A percentile compares a stretch with the other conserved stretches of the same genome.
Conservation (phyloP, 345 rosid species). For the Rhodamnia argentea region DNA sequence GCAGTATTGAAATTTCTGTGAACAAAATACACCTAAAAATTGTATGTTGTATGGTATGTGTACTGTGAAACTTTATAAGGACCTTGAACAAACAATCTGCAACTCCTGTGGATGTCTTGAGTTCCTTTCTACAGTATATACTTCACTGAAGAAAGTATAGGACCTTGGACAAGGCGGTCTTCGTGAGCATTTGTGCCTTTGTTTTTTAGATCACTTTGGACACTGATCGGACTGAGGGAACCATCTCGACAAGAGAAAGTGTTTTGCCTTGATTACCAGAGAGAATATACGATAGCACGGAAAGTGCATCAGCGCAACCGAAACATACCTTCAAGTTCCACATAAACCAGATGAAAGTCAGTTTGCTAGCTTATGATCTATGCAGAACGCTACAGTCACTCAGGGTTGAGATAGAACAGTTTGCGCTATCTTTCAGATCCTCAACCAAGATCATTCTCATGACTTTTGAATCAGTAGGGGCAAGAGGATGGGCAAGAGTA, state of each 20-base stretch:
- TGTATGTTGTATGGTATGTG: background rate
- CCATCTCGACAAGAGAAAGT: conserved; percentile 53
- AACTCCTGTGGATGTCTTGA: background rate
- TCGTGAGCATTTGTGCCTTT: too few species aligned
- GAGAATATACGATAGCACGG: conserved; percentile 72
- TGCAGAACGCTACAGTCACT: background rate
- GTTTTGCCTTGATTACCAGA: conserved; percentile 68
- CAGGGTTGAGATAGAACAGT: background rate
- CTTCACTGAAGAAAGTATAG: background rate
- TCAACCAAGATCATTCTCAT: background rate
- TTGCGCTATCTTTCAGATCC: background rate
- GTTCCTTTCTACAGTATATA: background rate
- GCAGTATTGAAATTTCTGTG: background rate
- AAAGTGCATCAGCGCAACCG: conserved; percentile 79
- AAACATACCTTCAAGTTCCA: conserved; percentile 53
- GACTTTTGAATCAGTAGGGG: background rate
- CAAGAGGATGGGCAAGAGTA: background rate
- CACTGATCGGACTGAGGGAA: conserved; percentile 65
- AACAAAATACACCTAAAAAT: background rate
- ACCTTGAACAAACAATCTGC: background rate
- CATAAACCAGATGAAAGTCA: background rate
- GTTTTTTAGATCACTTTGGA: conserved; percentile 9
- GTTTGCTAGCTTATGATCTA: background rate
- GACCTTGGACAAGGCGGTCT: background rate
- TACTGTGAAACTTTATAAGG: background rate